Base-by-base conservation (phyloP, 1,139 yeast species). In the Geotrichum siamense region DNA sequence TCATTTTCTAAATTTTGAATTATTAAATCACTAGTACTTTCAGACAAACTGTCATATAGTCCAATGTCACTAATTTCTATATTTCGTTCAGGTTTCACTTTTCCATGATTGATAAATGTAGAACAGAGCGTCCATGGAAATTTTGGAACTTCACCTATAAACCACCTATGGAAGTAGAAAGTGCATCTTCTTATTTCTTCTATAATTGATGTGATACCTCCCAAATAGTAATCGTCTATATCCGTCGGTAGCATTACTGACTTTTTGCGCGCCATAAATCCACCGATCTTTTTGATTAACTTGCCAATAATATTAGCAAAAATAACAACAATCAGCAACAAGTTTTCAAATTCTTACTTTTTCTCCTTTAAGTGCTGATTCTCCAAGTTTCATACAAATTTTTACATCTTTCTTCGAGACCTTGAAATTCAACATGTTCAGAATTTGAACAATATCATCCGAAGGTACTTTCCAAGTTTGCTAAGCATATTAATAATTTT, bases 301-400 rank as follows among this genome's bases (percentile, higher is more conserved):
- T n/a, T n/a, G n/a, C n/a, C n/a, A n/a, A n/a, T n/a, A n/a, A n/a
- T n/a, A n/a, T n/a, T n/a, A n/a, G n/a, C n/a, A n/a, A n/a, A n/a
- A n/a, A n/a, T n/a, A n/a, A 2, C 19, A n/a, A 15, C 16, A 31
- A 12, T n/a, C n/a, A n/a, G n/a, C n/a, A n/a, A n/a, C n/a, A n/a
- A 23, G 26, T 23, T 23, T 23, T 10, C 10, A n/a, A 3, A 38
- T n/a, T 13, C 29, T 22, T 23, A 36, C 41, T 12, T 13, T 12
- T 39, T 44, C 41, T 8, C 21, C 35, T 3, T 56, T 55, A 10
- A 75, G 48, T 0, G 74, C 82, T 0, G 74, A 64, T 36, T 64
- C 58, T 0, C 83, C 83, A 37, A 79, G 59, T 5, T 63, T 51
- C 68, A 75, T 68, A 56, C 82, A 77, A 43, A 67, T 60, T 8